phyloP scores from a whole-genome alignment of 2,329 filamentous ascomycete species.

The Thielaviopsis ethacetica region DNA sequence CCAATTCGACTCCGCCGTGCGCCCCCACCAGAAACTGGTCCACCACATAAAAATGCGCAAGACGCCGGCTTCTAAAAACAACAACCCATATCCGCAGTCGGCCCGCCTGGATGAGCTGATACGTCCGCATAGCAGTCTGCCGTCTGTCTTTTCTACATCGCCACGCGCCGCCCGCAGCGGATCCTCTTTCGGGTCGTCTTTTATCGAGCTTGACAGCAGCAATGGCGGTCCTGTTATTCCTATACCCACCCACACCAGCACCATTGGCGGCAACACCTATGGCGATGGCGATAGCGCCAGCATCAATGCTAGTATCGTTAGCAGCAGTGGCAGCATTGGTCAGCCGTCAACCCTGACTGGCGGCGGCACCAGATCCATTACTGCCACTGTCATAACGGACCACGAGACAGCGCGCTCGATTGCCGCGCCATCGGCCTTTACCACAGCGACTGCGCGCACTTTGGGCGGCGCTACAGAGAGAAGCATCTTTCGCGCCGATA shows the following conservation, averaged over 20 bases:
- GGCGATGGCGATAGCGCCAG: slow-evolving; percentile 6
- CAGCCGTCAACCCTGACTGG: slow-evolving; percentile 41
- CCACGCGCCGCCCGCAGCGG: slow-evolving; percentile 7
- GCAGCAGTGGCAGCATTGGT: slow-evolving; percentile 19
- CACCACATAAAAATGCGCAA: slow-evolving; percentile 12
- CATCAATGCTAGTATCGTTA: slow-evolving; percentile 10
- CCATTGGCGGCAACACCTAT: slow-evolving; percentile 23
- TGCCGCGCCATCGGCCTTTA: slow-evolving; percentile 44
- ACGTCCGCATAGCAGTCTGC: slow-evolving; percentile 10
- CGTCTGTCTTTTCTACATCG: slow-evolving; percentile 8
- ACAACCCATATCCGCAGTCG: slow-evolving; percentile 85
- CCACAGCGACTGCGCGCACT: slow-evolving; percentile 55
- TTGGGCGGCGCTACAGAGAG: slow-evolving; percentile 45
- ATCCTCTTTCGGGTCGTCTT: slow-evolving; percentile 7
- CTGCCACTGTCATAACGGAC: slow-evolving; percentile 72
- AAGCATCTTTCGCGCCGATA: slow-evolving; percentile 38
- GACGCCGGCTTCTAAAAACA: slow-evolving; percentile 45
- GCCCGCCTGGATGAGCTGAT: slow-evolving; percentile 30
- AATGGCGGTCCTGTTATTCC: slow-evolving; percentile 13
- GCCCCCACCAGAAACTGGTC: slow-evolving; percentile 6
- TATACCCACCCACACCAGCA: slow-evolving; percentile 24
- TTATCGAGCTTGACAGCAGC: slow-evolving; percentile 10
- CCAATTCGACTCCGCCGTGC: not conserved
- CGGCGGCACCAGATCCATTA: slow-evolving; percentile 45
- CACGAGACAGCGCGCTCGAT: slow-evolving; percentile 61